Base-by-base conservation (phyloP, 2,329 filamentous ascomycete genomes). In the Aspergillus sp. region DNA sequence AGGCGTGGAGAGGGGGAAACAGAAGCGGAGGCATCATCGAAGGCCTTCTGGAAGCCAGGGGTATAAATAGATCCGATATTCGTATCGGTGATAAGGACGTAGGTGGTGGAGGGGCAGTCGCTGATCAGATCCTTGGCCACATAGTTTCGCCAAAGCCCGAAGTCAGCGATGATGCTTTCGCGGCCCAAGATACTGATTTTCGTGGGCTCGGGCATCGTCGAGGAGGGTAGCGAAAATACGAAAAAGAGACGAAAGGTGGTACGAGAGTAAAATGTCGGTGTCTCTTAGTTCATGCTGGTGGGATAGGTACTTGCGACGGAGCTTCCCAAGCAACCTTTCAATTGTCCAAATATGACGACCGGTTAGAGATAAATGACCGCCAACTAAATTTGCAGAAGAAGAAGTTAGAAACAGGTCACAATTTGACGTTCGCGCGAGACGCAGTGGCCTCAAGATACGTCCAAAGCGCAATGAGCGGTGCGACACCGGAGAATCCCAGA, bases 1-100 rank as follows among this genome's bases (percentile, higher is more conserved):
- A 99, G 85, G 42, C 93, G 87, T 8, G 86, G 83, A 48, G 79
- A 72, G 12, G 77, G 71, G 55, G 78, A 71, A 49, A 81, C 68
- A 59, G 70, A 77, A 45, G 80, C 76, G 22, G 75, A 71, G 54
- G 75, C 77, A 56, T 74, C 66, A 50, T 85, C 76, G 76, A 95
- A 93, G 62, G 81, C 80, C 59, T 83, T 78, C 70, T 86, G 77
- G 75, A 99, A 97, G 26, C 80, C 72, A n/a, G 90, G 86, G 1
- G 92, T 87, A 75, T 98, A 98, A 66, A 88, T 83, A 20, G 88
- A 83, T 60, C 84, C 85, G 60, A 99, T 85, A 72, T 98, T 98
- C 45, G 93, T 96, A 77, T 99, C 95, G 74, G 95, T 98, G 69
- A 99, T 90, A 60, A 99, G 87, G 57, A 98, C 89, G 74, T 98